Evolutionary conservation across 2,329 filamentous ascomycete species (phyloP).

Genomic region (Calonectria ilicicola): DNA sequence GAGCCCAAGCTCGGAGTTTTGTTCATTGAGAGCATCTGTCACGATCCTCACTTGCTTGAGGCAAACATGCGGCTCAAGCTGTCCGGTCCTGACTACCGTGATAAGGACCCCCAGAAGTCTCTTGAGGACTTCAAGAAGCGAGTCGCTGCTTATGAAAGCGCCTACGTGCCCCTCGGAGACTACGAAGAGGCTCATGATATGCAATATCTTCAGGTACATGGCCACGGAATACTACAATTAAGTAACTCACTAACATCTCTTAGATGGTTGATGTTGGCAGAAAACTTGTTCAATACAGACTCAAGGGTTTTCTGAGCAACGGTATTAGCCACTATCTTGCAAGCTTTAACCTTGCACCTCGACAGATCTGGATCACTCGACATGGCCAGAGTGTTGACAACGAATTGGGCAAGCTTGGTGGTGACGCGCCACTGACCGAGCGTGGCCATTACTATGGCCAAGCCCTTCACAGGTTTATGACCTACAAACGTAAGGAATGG

Average conservation of each 20-base stretch:
- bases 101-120: conserved; percentile 88
- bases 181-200: conserved; percentile 92
- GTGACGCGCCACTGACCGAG: conserved; percentile 86
- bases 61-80: conserved; percentile 98
- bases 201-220: conserved; percentile 84
- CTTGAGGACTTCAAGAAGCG: conserved; percentile 93
- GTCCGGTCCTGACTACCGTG: conserved; percentile 94
- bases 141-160: conserved; percentile 92
- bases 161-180: conserved; percentile 89
- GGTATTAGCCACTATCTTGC: conserved; percentile 95
- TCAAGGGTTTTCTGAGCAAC: conserved; percentile 91
- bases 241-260: conserved; percentile 39
- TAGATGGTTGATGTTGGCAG: conserved; percentile 96
- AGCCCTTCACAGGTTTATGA: conserved; percentile 87
- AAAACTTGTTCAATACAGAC: conserved; percentile 90
- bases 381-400: conserved; percentile 95
- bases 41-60: conserved; percentile 86
- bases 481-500: conserved; percentile 83
- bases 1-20: conserved; percentile 92
- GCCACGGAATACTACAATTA: background rate
- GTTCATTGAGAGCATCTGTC: conserved; percentile 95
- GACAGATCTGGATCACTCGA: conserved; percentile 98
- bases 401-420: conserved; percentile 87
- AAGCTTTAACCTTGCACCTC: conserved; percentile 94
- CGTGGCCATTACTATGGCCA: conserved; percentile 84